Evolutionary conservation across 2,329 filamentous ascomycete species (phyloP), one percentile per base, ranked within the genome.

Genomic region (Lachnellula occidentalis): DNA sequence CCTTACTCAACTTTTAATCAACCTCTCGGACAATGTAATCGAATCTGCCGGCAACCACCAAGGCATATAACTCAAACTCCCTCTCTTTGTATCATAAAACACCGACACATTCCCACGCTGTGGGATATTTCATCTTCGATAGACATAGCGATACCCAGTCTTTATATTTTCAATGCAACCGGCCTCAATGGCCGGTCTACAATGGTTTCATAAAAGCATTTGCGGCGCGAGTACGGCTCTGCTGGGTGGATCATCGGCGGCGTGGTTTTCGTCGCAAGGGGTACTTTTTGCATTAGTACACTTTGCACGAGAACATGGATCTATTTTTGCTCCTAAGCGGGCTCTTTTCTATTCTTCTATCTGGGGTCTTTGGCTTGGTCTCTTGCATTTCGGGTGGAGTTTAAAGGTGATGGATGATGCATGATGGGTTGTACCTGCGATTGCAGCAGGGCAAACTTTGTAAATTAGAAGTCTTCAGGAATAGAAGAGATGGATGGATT

Each of bases 1-100:
- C 72, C 85, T 99, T 34, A 90, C 92, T n/a, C 94, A 97, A 73
- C 84, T 99, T 8, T 80, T 97, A 57, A 95, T 97, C 74, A 97
- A 97, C 69, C 82, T 99, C 52, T 95, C 90, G 9, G 94, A 97
- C 72, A 92, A 89, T 62, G 87, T 92, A 56, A 85, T 81, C 50
- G 68, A 70, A 58, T 64, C 66, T 57, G 62, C 57, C 8, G 60
- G 61, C 47, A 63, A 65, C 54, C 67, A 69, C 52, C 64, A 65
- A 49, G 66, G 66, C 34, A 62, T 69, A 45, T 67, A 60, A 67
- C 58, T 21, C 22, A 51, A 51, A 34, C 45, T 21, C 19, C 41
- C 47, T 56, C 53, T 55, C 60, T 58, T 55, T 69, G 66, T 69
- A 69, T 53, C 61, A 63, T 61, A 61, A 58, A 52, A 59, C 54